Base-by-base conservation (phyloP, 1,284 basidiomycete genomes). In the Trichosporon asahii region DNA sequence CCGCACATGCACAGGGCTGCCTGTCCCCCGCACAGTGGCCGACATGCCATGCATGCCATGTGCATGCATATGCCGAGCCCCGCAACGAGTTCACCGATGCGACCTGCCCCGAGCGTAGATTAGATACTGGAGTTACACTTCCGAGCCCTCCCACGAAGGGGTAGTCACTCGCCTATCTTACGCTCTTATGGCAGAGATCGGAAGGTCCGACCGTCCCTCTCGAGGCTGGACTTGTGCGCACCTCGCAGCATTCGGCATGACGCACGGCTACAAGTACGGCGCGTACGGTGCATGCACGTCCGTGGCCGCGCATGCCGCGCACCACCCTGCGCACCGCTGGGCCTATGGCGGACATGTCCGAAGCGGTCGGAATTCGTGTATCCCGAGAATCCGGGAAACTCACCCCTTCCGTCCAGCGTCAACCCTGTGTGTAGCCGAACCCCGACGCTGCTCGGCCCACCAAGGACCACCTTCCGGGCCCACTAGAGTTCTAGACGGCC, bases 311-410 rank as follows among this genome's bases (percentile, higher is more conserved):
- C 49, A 18, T 18, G 18, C 49, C 8, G 14, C 25, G 53, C 53
- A 55, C 11, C 2, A 23, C 31, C 2, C 4, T 18, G 53, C 9
- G 23, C 8, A 25, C 3, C 53, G 2, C 12, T 55, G 57, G 27
- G 12, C 57, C 15, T n/a, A 61, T 61, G 15, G 57, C 57, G 57
- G 57, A 31, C 57, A 61, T 61, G 18, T 31, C 57, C 57, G 57
- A 61, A 29, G 15, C 15, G 5, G 7, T 61, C 57, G 57, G 57
- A 31, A 61, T 61, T 31, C 29, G 27, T 7, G 29, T 31, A 61
- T 61, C 57, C 57, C 57, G 57, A 61, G 57, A 61, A 31, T 18
- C 57, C 57, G 57, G 57, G 29, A 61, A 61, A 61, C 12, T 60
- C 25, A 14, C 12, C 55, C 55, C n/a, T n/a, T n/a, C n/a, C n/a